These are phyloP conservation scores for Paraphoma sp. DNA, from an alignment of 2,329 filamentous ascomycete species.

Conservation along the genomic window DNA sequence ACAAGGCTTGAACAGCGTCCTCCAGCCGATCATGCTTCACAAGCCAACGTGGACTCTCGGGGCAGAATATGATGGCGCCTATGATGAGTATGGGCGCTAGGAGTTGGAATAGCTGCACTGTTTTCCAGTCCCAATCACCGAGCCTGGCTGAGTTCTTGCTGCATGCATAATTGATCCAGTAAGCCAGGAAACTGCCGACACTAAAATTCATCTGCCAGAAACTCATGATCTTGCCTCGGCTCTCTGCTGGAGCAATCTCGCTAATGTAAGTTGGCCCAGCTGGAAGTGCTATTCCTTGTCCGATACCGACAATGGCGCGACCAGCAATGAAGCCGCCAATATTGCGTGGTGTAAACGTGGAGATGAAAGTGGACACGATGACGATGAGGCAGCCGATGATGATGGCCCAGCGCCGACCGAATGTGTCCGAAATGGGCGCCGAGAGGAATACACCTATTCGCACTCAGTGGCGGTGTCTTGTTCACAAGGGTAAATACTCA, in stretches of 20 bases:
- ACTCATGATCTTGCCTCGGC: constrained; percentile 71
- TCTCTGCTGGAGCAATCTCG: constrained; percentile 68
- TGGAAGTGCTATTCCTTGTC: constrained; percentile 72
- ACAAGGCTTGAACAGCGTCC: constrained; percentile 64
- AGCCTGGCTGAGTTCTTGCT: constrained; percentile 61
- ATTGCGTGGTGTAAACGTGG: constrained; percentile 67
- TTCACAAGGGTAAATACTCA: neutral
- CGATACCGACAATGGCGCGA: constrained; percentile 72
- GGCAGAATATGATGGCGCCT: constrained; percentile 64
- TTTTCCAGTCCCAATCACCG: constrained; percentile 76
- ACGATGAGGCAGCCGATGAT: constrained; percentile 69
- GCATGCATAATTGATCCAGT: constrained; percentile 70
- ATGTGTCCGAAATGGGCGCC: constrained; percentile 66
- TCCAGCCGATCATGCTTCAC: constrained; percentile 67
- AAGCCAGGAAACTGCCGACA: constrained; percentile 69
- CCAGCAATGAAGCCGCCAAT: constrained; percentile 73
- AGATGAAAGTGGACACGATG: constrained; percentile 72
- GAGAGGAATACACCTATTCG: constrained; percentile 61
- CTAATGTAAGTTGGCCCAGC: constrained; percentile 75
- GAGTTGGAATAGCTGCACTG: constrained; percentile 76
- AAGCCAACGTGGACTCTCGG: constrained; percentile 74
- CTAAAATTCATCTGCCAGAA: constrained; percentile 74
- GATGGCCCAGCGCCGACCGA: constrained; percentile 71
- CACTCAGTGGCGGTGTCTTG: no score
- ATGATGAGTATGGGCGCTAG: constrained; percentile 71